Evolutionary conservation across 129 eudicot species (phyloP).

Genomic region (Artemisia argyi): DNA sequence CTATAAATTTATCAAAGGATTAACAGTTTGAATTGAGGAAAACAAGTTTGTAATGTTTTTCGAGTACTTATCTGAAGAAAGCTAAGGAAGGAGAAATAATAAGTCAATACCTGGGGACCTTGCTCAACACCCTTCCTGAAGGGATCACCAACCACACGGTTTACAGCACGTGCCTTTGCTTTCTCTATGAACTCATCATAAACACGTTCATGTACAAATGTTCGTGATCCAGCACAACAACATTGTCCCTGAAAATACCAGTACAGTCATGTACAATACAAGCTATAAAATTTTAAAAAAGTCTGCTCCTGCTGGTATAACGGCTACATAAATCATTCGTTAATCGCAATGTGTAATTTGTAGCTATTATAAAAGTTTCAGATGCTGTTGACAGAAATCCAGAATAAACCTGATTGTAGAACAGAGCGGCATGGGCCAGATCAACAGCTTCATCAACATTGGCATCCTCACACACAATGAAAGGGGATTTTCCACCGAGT

Average conservation of each 20-base stretch:
- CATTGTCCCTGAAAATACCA: constrained; percentile 52
- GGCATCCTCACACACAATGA: constrained; percentile 59
- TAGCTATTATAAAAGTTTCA: neutral
- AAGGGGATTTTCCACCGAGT: constrained; percentile 67
- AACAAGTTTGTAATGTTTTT: neutral
- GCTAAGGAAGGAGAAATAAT: neutral
- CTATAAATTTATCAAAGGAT: neutral
- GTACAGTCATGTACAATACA: neutral
- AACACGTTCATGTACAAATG: constrained; percentile 58
- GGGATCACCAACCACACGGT: constrained; percentile 58
- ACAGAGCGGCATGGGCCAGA: constrained; percentile 49
- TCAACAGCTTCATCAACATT: constrained; percentile 55
- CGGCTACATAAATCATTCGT: neutral
- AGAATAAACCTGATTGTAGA: constrained; percentile 47
- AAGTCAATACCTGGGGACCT: constrained; percentile 57
- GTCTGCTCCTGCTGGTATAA: too few relatives aligned
- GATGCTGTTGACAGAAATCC: neutral
- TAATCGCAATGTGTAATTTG: neutral
- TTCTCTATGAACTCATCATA: constrained; percentile 57
- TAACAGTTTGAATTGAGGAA: neutral
- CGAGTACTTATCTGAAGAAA: constrained; percentile 3
- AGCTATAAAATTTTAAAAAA: too few relatives aligned
- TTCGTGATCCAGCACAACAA: constrained; percentile 62
- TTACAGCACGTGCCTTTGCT: constrained; percentile 42
- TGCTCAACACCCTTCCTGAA: constrained; percentile 49